Conservation (phyloP, 2,329 filamentous ascomycete genomes). For the Botryotinia globosa region DNA sequence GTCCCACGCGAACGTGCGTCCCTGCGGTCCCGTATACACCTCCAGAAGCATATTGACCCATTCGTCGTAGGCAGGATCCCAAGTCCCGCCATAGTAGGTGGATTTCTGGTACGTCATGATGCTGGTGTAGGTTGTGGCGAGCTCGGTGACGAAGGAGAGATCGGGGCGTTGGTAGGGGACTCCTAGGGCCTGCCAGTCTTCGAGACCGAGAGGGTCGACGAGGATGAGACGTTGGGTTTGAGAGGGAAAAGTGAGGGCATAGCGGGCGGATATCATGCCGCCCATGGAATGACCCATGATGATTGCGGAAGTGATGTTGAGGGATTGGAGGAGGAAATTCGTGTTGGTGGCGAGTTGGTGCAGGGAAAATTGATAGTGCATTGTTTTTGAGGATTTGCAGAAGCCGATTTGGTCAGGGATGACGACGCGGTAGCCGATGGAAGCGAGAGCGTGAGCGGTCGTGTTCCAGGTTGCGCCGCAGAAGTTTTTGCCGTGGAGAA, state of each 20-base stretch:
- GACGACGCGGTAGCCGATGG: slow-evolving; percentile 48
- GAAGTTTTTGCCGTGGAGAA: slow-evolving; percentile 57
- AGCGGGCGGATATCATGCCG: slow-evolving; percentile 53
- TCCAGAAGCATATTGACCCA: slow-evolving; percentile 54
- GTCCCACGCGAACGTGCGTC: slow-evolving; percentile 18
- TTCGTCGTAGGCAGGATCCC: slow-evolving; percentile 48
- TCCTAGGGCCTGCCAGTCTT: slow-evolving; percentile 47
- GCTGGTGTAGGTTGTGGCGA: slow-evolving; percentile 43
- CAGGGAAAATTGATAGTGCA: slow-evolving; percentile 51
- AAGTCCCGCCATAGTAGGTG: slow-evolving; percentile 48
- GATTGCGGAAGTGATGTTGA: slow-evolving; percentile 45
- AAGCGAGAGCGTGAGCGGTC: slow-evolving; percentile 45
- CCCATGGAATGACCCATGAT: slow-evolving; percentile 55
- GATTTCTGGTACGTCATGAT: slow-evolving; percentile 44
- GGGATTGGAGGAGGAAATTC: slow-evolving; percentile 45
- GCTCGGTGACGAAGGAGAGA: slow-evolving; percentile 41
- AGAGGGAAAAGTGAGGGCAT: slow-evolving; percentile 50
- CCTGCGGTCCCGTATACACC: slow-evolving; percentile 46
- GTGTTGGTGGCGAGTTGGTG: slow-evolving; percentile 53
- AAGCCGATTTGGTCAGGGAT: slow-evolving; percentile 54
- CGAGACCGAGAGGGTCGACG: slow-evolving; percentile 52
- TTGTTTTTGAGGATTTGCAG: slow-evolving; percentile 55
- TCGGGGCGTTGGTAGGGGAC: slow-evolving; percentile 48
- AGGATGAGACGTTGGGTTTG: slow-evolving; percentile 46
- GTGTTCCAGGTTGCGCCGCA: slow-evolving; percentile 52